Conservation (phyloP, 2,329 filamentous ascomycete species). For the Phialophora macrospora region DNA sequence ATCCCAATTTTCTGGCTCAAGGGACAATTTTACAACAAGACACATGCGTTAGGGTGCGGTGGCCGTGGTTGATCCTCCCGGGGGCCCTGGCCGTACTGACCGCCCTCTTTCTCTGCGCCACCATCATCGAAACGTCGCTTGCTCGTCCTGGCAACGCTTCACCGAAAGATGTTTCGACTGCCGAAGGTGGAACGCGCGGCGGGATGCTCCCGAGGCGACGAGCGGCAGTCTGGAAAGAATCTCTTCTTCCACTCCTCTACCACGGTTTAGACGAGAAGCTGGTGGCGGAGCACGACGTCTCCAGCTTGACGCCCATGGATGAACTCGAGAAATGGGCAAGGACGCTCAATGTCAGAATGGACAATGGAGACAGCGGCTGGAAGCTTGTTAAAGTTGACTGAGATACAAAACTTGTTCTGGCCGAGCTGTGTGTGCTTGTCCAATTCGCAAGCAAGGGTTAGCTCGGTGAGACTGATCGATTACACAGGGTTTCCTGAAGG, state of each 20-base stretch:
- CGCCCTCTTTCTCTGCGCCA: neutral
- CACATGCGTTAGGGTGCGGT: slow-evolving; percentile 1
- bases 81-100: slow-evolving; percentile 1
- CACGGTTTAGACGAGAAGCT: neutral
- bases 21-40: neutral
- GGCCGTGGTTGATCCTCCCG: slow-evolving; percentile 6
- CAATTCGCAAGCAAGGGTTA: too few relatives aligned
- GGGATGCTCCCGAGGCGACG: neutral
- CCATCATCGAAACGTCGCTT: slow-evolving; percentile 1
- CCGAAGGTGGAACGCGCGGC: neutral
- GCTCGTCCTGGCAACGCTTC: neutral
- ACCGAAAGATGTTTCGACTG: neutral
- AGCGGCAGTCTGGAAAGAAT: slow-evolving; percentile 5
- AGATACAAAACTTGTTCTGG: neutral
- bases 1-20: slow-evolving; percentile 3
- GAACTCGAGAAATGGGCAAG: slow-evolving; percentile 4
- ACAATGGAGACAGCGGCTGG: neutral
- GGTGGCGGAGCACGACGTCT: neutral
- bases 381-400: slow-evolving; percentile 1
- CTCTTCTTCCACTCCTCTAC: slow-evolving; percentile 4
- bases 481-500: too few relatives aligned
- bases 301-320: neutral
- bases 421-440: too few relatives aligned
- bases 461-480: too few relatives aligned
- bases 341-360: neutral